Base-by-base conservation (phyloP, 306 rosid genomes). In the Fagus crenata region DNA sequence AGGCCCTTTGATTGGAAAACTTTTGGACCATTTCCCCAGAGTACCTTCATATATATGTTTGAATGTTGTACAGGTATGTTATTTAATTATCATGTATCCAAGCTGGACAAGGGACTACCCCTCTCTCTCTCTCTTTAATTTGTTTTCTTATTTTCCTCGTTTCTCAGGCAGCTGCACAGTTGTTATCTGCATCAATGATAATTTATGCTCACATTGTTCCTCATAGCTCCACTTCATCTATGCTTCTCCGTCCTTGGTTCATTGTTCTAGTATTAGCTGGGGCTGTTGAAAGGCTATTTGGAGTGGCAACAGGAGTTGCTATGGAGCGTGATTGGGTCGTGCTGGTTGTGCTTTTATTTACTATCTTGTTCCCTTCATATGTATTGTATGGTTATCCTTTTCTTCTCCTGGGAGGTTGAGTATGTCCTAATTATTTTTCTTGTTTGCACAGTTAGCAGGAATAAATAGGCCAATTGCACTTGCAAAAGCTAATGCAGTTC, bases 261-360 rank as follows among this genome's bases (percentile, higher is more conserved):
- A 64, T 86, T 76, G 87, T 81, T 64, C 85, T 96, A 82, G 88
- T 92, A 56, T 81, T 89, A 71, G 92, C 90, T 13, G 99, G 96
- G 61, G 92, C 98, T 82, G 85, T 96, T 78, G 97, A 96, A 85
- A 92, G 87, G 87, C 85, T 92, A 42, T 92, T 88, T 82, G 92
- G 97, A 33, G 83, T 92, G 28, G 97, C 99, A 69, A 73, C 89
- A 82, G 99, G 97, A 41, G 93, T 96, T 81, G 90, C 99, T 65
- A 87, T 91, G 85, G 98, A 96, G 85, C 97, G 93, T 51, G 99
- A 96, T 78, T 96, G 97, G 99, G 99, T 96, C 73, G 97, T 96
- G 83, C 80, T 89, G 99, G 97, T 96, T 88, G 31, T 73, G 79
- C 79, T 69, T 77, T 82, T 84, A 75, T 58, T 36, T 71, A 36